Evolutionary conservation across 2,329 filamentous ascomycete species (phyloP), one percentile per base, ranked within the genome.

Genomic region (Alternaria novae-zelandiae): DNA sequence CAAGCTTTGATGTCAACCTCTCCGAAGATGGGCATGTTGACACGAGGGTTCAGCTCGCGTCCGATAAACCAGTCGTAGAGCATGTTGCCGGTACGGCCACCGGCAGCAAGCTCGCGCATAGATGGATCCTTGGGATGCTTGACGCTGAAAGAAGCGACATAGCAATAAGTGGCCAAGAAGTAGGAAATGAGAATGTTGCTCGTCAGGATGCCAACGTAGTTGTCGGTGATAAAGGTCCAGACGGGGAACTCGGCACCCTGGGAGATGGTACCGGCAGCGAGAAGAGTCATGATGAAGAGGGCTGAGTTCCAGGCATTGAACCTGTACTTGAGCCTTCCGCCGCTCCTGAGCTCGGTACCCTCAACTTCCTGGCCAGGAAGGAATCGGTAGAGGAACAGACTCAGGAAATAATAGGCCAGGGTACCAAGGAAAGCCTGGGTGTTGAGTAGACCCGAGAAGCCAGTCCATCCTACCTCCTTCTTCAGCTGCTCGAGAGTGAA

Each of bases 61-160:
- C 95, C 95, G 69, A 98, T 97, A 82, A 94, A 98, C 89, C 93
- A 98, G 81, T 98, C 95, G 79, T 98, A 97, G 41, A 97, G 81
- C 67, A 93, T 83, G 80, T 97, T 97, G 61, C 94, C 94, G 1
- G 89, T 89, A 75, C 91, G 88, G 15, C 94, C 94, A 46, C 94
- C 94, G 2, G 88, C 88, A 0, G 94, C 94, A 8, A 98, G 86
- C 78, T 96, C 90, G 44, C 94, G 91, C 66, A 87, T 83, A 51
- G 90, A 86, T 12, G 86, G 83, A 78, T 96, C 93, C 46, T 88
- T 89, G n/a, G 88, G 77, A 58, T 77, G 82, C 78, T 92, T 91
- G 67, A 97, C 91, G 57, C 86, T 86, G 83, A 97, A 97, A 77
- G 92, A 96, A 71, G 86, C 86, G 59, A 92, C 80, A 75, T 98